Evolutionary conservation across 768 basidiomycete species (phyloP), one percentile per base, ranked within the genome.

Genomic region (Tricholoma hemisulphureum): DNA sequence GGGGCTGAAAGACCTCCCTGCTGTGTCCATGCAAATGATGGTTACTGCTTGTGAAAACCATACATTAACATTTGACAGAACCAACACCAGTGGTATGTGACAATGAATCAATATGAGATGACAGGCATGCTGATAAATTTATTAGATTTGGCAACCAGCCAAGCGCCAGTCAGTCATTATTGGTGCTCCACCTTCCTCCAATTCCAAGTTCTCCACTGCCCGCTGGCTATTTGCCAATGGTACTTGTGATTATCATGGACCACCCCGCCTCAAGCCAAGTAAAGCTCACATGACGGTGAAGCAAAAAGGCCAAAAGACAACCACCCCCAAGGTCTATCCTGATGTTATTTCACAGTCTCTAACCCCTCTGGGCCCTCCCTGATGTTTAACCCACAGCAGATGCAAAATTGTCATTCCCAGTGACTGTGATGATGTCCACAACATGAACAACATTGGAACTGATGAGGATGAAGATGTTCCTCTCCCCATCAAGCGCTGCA

Each of bases 211-310:
- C 20, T 26, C 32, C n/a, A n/a, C 28, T 29, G 26, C 28, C 8
- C 24, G 49, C 2, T 24, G n/a, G 49, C 49, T 50, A n/a, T 50
- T 50, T 34, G 49, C 24, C 24, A 21, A 50, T 50, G 49, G 49
- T n/a, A 24, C 16, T n/a, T 9, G 9, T 13, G 24, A 50, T 34
- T 26, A 28, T 50, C 6, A 26, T 60, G 63, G 16, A 59, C 61
- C 34, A 64, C 39, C 18, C 18, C 18, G 39, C 18, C 34, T 14
- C 7, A 35, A 35, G 34, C 34, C 34, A 35, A 41, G 39, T 20
- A 41, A 41, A 41, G 39, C 39, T 41, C n/a, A 20, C 18, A 41
- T 18, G 20, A 41, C 39, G 11, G 39, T 41, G n/a, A 41, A 41
- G 39, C 16, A 20, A 41, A n/a, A 41, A 20, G n/a, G n/a, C n/a